phyloP scores from a whole-genome alignment of 441 rosid species.

The Croton setiger region DNA sequence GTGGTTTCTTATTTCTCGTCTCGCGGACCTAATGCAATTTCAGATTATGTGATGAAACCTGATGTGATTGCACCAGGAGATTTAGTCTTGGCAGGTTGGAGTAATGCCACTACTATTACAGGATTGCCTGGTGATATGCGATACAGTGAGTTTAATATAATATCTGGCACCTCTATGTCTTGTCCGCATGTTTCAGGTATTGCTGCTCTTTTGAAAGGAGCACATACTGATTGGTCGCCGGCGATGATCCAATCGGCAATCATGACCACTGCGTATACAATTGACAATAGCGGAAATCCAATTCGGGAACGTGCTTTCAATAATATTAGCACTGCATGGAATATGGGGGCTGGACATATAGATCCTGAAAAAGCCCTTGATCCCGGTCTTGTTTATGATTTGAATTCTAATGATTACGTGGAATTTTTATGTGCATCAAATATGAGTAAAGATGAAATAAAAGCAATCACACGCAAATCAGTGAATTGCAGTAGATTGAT shows the following conservation, averaged over 20 bases:
- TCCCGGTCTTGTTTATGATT: constrained; percentile 36
- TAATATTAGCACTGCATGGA: not conserved
- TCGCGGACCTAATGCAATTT: constrained; percentile 32
- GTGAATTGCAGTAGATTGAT: constrained; percentile 19
- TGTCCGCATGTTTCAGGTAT: constrained; percentile 35
- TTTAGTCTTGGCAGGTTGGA: constrained; percentile 32
- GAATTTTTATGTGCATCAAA: constrained; percentile 34
- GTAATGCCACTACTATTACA: constrained; percentile 14
- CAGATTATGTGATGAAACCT: constrained; percentile 30
- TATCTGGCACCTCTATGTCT: too few species aligned
- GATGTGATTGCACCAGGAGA: constrained; percentile 42
- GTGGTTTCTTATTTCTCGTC: constrained; percentile 34
- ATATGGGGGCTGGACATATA: constrained; percentile 35
- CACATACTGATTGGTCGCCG: constrained; percentile 30
- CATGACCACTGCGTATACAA: constrained; percentile 32
- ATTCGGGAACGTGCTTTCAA: not conserved
- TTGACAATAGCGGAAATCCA: constrained; percentile 17
- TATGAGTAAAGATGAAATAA: constrained; percentile 7
- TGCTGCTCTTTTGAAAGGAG: constrained; percentile 32
- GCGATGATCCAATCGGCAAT: constrained; percentile 31
- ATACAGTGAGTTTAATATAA: constrained; percentile 30
- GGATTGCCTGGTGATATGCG: constrained; percentile 14
- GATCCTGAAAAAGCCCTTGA: constrained; percentile 27
- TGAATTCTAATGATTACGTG: constrained; percentile 26
- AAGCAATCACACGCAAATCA: constrained; percentile 6